Percentiles rank a stretch among this genome's conserved stretches.
phyloP scores from a whole-genome alignment of 2,329 filamentous ascomycete species.

The Epichloe uncinata region DNA sequence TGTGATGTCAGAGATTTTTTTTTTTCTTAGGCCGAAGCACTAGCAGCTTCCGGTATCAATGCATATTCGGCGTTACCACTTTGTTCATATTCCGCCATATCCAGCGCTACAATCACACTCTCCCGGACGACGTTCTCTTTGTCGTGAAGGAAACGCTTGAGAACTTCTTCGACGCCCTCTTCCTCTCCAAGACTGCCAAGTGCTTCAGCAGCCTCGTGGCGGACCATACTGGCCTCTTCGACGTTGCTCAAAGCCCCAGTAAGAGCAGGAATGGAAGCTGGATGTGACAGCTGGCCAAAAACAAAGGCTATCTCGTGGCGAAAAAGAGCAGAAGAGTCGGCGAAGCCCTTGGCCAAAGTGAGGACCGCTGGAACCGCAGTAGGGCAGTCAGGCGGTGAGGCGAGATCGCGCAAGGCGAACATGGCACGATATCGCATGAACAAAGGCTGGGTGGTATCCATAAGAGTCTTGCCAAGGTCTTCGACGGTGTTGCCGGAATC shows the following conservation, averaged over 20 bases:
- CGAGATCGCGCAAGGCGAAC: slow-evolving; percentile 92
- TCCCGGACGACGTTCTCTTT: slow-evolving; percentile 88
- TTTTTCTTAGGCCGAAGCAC: slow-evolving; percentile 25
- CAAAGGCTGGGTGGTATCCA: slow-evolving; percentile 66
- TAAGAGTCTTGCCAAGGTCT: slow-evolving; percentile 60
- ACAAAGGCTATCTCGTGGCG: slow-evolving; percentile 97
- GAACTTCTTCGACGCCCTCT: slow-evolving; percentile 75
- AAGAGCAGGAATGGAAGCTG: slow-evolving; percentile 88
- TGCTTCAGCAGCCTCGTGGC: slow-evolving; percentile 93
- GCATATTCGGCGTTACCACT: slow-evolving; percentile 84
- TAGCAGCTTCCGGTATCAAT: slow-evolving; percentile 56
- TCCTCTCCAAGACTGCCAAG: slow-evolving; percentile 89
- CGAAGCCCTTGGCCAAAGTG: slow-evolving; percentile 73
- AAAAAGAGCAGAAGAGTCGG: slow-evolving; percentile 81
- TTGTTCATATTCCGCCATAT: slow-evolving; percentile 97
- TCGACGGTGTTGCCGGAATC: slow-evolving; percentile 56
- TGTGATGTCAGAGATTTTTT: slow-evolving; percentile 2
- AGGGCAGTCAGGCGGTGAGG: slow-evolving; percentile 80
- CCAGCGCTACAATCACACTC: slow-evolving; percentile 85
- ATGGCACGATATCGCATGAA: slow-evolving; percentile 95
- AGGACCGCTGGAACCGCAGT: slow-evolving; percentile 80
- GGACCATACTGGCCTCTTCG: slow-evolving; percentile 86
- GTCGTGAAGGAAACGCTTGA: slow-evolving; percentile 77
- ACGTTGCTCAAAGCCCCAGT: slow-evolving; percentile 63
- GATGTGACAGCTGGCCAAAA: slow-evolving; percentile 90